Base-by-base conservation (phyloP, 1,284 basidiomycete genomes). In the Agroathelia rolfsii region DNA sequence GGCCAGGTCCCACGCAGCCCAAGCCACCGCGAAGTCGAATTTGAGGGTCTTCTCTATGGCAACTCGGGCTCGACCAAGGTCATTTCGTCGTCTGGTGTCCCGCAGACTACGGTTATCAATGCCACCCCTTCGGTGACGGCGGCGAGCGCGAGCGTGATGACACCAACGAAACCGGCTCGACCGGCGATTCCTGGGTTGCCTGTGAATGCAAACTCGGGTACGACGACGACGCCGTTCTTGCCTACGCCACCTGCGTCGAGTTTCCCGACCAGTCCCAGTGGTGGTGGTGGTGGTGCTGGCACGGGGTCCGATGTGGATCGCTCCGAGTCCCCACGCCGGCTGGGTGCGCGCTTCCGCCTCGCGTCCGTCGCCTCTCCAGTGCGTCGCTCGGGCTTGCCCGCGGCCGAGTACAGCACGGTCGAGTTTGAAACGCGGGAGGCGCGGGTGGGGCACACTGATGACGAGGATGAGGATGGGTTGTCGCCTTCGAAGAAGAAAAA, bases 391-490 rank as follows among this genome's bases (percentile, higher is more conserved):
- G 64, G 62, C 13, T 54, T 74, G 41, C 49, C 61, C 7, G 79
- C 79, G 17, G 69, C 79, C 16, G 74, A 80, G 52, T 76, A 77
- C 47, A 73, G 74, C 30, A 64, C 64, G 6, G 69, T 85, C 24
- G 80, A 84, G 36, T 85, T 85, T 55, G 73, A 81, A 55, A 79
- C 76, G 23, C 64, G 79, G 39, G 61, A n/a, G n/a, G n/a, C n/a
- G n/a, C n/a, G 77, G 46, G 71, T 74, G 31, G 75, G 69, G 43
- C 75, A 72, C 41, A 76, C 73, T 41, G 73, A 74, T 26, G 76
- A 76, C 34, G 76, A 75, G 38, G 50, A 55, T 27, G 61, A 59
- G 40, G 45, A 41, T 38, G 17, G 41, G 30, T 27, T 53, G 31
- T 51, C 55, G 7, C 56, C 54, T 40, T 51, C 54, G 45, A 33